phyloP scores from a whole-genome alignment of 768 basidiomycete species.

The Podaxis pistillaris region DNA sequence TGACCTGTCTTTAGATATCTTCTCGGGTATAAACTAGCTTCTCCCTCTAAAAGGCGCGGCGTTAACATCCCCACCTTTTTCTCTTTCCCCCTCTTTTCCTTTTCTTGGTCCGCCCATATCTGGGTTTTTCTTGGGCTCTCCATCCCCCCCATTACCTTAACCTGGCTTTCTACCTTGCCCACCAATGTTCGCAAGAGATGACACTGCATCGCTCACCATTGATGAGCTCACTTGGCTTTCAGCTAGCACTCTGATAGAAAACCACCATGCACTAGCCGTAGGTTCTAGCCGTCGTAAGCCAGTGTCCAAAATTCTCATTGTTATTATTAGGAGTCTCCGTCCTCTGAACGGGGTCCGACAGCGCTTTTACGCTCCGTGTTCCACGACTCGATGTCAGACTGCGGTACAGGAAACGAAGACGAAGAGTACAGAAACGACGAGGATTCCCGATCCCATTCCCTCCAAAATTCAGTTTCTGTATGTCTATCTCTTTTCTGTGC shows the following conservation, averaged over 20 bases:
- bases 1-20: conserved; percentile 16
- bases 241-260: conserved; percentile 28
- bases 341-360: not conserved
- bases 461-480: not conserved
- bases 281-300: not conserved
- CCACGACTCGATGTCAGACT: not conserved
- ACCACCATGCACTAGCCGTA: conserved; percentile 12
- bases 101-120: conserved; percentile 12
- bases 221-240: conserved; percentile 53
- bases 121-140: conserved; percentile 13
- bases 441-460: not conserved
- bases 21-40: conserved; percentile 16
- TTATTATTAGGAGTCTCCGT: conserved; percentile 4
- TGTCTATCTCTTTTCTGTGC: not conserved
- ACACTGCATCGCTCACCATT: conserved; percentile 33
- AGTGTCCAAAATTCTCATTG: not conserved
- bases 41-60: conserved; percentile 15
- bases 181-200: conserved; percentile 28
- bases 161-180: conserved; percentile 14
- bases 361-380: conserved; percentile 2
- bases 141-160: conserved; percentile 15
- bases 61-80: conserved; percentile 16
- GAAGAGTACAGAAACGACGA: not conserved
- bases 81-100: conserved; percentile 15
- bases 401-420: not conserved